Evolutionary conservation across 2,329 filamentous ascomycete genomes (phyloP).

Genomic region (Claviceps spartinae): DNA sequence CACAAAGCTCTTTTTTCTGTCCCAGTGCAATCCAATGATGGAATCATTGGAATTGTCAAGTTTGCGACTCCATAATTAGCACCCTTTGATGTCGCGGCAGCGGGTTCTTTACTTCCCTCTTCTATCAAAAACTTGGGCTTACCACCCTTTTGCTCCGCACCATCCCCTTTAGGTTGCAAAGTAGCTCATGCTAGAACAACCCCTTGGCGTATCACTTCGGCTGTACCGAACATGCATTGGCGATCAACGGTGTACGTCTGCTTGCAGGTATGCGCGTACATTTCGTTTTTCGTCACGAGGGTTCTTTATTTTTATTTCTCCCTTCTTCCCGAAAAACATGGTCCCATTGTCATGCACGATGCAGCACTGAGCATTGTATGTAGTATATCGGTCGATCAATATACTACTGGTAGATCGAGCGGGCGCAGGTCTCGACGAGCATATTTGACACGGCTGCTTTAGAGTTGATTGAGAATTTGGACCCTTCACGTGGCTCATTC

Average conservation of each 20-base stretch:
- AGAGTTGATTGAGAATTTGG: neutral
- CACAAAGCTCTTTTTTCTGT: neutral
- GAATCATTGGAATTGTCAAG: neutral
- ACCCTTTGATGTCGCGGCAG: neutral
- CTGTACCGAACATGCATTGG: slow-evolving; percentile 8
- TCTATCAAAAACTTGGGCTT: neutral
- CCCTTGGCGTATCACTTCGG: slow-evolving; percentile 1
- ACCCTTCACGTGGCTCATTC: neutral
- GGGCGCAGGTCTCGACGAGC: neutral
- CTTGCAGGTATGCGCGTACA: slow-evolving; percentile 6
- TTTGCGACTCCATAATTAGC: neutral
- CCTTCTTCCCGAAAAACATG: neutral
- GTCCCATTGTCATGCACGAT: neutral
- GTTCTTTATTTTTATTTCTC: neutral
- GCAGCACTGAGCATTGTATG: neutral
- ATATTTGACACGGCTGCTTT: neutral
- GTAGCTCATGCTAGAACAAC: slow-evolving; percentile 1
- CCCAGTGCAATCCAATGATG: neutral
- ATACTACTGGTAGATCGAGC: neutral
- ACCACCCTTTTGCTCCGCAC: slow-evolving; percentile 1
- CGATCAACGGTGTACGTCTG: slow-evolving; percentile 13
- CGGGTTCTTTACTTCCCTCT: neutral
- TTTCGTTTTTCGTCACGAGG: neutral
- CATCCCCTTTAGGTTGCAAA: slow-evolving; percentile 4
- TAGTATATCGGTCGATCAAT: neutral